Evolutionary conservation across 139 green algal genomes (phyloP).

Genomic region (Desmodesmus armatus): DNA sequence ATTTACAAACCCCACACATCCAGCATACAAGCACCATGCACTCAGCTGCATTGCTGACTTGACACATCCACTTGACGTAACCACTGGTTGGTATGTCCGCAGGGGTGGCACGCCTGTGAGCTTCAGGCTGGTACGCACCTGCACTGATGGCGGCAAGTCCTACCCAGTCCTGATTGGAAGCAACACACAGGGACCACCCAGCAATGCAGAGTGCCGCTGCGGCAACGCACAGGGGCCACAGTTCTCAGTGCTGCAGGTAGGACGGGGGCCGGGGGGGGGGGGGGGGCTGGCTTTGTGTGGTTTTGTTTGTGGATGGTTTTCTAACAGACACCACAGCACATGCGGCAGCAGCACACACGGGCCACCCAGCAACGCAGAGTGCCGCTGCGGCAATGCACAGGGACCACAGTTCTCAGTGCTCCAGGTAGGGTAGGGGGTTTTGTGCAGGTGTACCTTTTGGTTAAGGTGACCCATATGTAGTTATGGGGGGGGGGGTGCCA

Average conservation of each 20-base stretch:
- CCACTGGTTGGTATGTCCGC: not conserved
- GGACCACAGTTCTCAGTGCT: too few species aligned
- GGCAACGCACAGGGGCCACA: too few species aligned
- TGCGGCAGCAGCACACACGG: not conserved
- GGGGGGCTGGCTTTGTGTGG: too few species aligned
- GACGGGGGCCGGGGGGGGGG: too few species aligned
- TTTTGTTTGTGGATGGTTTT: too few species aligned
- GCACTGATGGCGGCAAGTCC: not conserved
- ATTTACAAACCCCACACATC: not conserved
- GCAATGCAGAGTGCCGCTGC: not conserved
- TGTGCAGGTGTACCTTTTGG: too few species aligned
- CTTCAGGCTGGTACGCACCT: not conserved
- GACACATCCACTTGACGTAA: not conserved
- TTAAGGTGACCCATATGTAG: too few species aligned
- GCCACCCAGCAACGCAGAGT: not conserved
- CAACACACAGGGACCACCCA: not conserved
- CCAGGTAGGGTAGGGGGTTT: too few species aligned
- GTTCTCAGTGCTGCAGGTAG: too few species aligned
- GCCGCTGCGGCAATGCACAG: not conserved
- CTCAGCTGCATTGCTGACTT: not conserved
- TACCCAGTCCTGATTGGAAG: not conserved
- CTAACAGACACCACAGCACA: too few species aligned
- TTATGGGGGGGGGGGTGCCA: too few species aligned
- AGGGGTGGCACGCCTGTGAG: slow-evolving; percentile 33
- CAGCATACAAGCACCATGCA: not conserved